Percentiles rank a stretch among this genome's conserved stretches.
These are phyloP conservation scores for Elaeis guineensis DNA, from an alignment of 176 grass and related monocot genomes.

Conservation along the genomic window DNA sequence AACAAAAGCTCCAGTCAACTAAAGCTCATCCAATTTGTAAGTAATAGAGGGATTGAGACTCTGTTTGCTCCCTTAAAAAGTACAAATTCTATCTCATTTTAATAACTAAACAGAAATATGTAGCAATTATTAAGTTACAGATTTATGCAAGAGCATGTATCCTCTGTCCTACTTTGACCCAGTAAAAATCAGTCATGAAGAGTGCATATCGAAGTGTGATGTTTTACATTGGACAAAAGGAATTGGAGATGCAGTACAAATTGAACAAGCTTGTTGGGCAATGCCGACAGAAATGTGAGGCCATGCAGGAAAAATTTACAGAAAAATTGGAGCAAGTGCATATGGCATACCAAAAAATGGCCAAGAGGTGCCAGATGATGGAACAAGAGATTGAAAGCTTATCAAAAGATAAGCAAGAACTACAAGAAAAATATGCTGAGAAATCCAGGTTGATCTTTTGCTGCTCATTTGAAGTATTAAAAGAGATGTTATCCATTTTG, in stretches of 20 bases:
- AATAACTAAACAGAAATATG: too few relatives aligned
- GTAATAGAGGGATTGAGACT: too few relatives aligned
- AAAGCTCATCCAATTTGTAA: too few relatives aligned
- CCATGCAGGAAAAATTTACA: conserved; percentile 75
- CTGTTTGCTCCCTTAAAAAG: too few relatives aligned
- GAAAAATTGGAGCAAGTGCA: conserved; percentile 88
- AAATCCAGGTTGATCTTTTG: conserved; percentile 65
- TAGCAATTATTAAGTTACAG: too few relatives aligned
- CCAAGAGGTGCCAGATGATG: conserved; percentile 80
- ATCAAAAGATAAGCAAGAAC: conserved; percentile 83
- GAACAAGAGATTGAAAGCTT: conserved; percentile 70
- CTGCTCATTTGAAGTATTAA: not conserved
- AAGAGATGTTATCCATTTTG: too few relatives aligned
- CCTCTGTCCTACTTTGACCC: conserved; percentile 22
- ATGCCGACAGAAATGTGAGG: conserved; percentile 72
- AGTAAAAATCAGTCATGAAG: conserved; percentile 65
- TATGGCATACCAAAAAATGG: conserved; percentile 78
- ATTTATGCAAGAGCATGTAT: not conserved
- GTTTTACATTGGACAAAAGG: conserved; percentile 93
- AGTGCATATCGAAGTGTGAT: conserved; percentile 73
- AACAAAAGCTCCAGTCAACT: too few relatives aligned
- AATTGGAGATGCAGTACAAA: conserved; percentile 86
- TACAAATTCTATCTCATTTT: too few relatives aligned
- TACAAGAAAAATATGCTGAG: conserved; percentile 92
- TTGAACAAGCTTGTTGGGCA: conserved; percentile 71